A percentile compares a stretch with the other conserved stretches of the same genome.
Conservation (phyloP, 257 asterid species). For the Anisodus acutangulus region DNA sequence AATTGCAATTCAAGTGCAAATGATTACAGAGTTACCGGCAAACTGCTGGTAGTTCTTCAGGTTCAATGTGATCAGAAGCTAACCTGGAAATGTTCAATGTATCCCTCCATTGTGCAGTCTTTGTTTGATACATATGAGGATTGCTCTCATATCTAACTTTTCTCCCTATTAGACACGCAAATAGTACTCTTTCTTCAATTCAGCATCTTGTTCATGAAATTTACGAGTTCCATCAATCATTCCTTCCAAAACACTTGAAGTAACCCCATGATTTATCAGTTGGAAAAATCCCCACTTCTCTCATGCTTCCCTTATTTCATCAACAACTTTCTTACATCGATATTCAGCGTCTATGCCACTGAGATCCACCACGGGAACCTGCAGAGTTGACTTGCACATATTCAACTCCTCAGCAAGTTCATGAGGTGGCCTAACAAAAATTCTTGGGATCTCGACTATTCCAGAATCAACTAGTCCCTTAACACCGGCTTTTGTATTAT, state of each 20-base stretch:
- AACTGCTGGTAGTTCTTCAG: conserved; percentile 55
- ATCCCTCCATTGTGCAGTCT: conserved; percentile 77
- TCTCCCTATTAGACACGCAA: conserved; percentile 37
- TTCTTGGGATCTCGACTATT: conserved; percentile 33
- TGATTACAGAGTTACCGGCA: conserved; percentile 46
- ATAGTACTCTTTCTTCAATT: conserved; percentile 48
- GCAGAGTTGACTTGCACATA: conserved; percentile 4
- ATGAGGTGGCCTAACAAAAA: conserved; percentile 43
- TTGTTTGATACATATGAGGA: conserved; percentile 51
- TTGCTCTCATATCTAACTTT: conserved; percentile 65
- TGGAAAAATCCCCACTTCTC: conserved; percentile 67
- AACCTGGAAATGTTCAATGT: conserved; percentile 49
- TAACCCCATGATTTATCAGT: conserved; percentile 65
- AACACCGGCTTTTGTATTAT: conserved; percentile 20
- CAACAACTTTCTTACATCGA: conserved; percentile 34
- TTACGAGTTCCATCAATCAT: conserved; percentile 53
- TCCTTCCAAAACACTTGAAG: conserved; percentile 43
- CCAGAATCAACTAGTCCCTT: conserved; percentile 48
- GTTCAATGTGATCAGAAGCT: conserved; percentile 35
- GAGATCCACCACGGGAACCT: conserved; percentile 59
- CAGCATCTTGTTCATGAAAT: conserved; percentile 66
- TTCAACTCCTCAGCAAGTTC: conserved; percentile 50
- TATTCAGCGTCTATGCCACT: conserved; percentile 30
- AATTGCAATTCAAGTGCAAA: neutral
- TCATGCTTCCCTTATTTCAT: conserved; percentile 52